phyloP scores from a whole-genome alignment of 2,329 filamentous ascomycete species.

The Triangularia setosa region DNA sequence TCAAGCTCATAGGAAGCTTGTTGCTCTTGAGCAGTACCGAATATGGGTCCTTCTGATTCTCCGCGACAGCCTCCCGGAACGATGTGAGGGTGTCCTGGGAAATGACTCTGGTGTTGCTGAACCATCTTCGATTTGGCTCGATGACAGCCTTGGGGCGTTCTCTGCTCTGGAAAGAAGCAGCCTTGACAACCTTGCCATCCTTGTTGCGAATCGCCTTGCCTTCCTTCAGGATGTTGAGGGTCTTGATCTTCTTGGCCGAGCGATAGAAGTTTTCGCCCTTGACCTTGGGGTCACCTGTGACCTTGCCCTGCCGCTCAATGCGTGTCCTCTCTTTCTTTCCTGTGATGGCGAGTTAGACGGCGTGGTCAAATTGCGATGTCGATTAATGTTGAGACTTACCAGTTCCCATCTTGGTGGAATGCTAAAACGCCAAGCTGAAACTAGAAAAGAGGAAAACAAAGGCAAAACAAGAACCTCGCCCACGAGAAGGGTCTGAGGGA shows the following conservation, averaged over 20 bases:
- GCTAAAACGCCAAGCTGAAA: slow-evolving; percentile 11
- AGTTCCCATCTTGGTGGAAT: slow-evolving; percentile 26
- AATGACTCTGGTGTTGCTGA: slow-evolving; percentile 86
- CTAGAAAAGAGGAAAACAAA: slow-evolving; percentile 3
- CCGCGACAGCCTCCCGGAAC: slow-evolving; percentile 88
- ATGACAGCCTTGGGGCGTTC: slow-evolving; percentile 80
- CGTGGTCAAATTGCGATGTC: slow-evolving; percentile 1
- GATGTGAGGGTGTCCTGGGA: slow-evolving; percentile 81
- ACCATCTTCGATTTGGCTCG: slow-evolving; percentile 97
- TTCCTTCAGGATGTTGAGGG: slow-evolving; percentile 85
- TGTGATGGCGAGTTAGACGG: slow-evolving; percentile 37
- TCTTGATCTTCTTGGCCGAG: slow-evolving; percentile 82
- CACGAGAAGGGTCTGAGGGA: slow-evolving; percentile 12
- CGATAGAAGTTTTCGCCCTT: slow-evolving; percentile 99
- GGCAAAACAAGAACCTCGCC: slow-evolving; percentile 16
- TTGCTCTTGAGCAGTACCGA: slow-evolving; percentile 88
- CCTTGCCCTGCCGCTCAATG: slow-evolving; percentile 82
- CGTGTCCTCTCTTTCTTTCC: slow-evolving; percentile 87
- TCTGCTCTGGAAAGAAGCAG: slow-evolving; percentile 54
- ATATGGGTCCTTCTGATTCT: slow-evolving; percentile 86
- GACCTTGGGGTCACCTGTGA: slow-evolving; percentile 83
- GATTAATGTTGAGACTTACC: slow-evolving; percentile 16
- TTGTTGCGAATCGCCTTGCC: slow-evolving; percentile 79
- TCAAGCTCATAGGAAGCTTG: slow-evolving; percentile 93
- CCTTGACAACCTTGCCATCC: slow-evolving; percentile 74